Conservation (phyloP, 192 early-diverging fungal genomes). For the Linnemannia elongata region DNA sequence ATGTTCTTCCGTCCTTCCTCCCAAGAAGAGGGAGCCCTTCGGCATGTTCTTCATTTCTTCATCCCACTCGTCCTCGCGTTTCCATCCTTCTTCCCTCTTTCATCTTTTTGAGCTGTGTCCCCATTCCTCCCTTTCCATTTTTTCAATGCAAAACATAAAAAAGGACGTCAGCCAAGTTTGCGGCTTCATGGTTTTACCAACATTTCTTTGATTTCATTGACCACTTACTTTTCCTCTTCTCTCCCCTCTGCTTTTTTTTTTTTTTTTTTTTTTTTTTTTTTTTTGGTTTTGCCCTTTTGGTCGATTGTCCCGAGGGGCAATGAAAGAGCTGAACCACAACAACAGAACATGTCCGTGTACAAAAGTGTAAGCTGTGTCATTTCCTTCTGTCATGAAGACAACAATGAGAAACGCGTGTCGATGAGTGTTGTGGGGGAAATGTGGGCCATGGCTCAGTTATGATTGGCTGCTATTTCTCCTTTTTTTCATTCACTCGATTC, state of each 20-base stretch:
- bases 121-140: not conserved
- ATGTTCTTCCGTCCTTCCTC: not conserved
- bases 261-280: not conserved
- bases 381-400: not conserved
- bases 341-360: not conserved
- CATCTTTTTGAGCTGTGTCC: not conserved
- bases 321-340: not conserved
- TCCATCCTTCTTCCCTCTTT: not conserved
- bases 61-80: not conserved
- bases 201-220: not conserved
- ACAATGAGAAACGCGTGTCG: not conserved
- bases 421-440: not conserved
- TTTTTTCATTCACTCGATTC: not conserved
- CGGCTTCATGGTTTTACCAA: not conserved
- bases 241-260: not conserved
- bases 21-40: not conserved
- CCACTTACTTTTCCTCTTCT: not conserved
- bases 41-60: not conserved
- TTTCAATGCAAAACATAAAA: not conserved
- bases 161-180: not conserved
- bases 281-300: conserved; percentile 1
- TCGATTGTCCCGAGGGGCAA: not conserved
- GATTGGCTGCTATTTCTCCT: conserved; percentile 10
- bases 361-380: not conserved
- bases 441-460: conserved; percentile 5